Evolutionary conservation across 192 early-diverging fungal genomes (phyloP), one percentile per base, ranked within the genome.

Genomic region (Podila verticillata): DNA sequence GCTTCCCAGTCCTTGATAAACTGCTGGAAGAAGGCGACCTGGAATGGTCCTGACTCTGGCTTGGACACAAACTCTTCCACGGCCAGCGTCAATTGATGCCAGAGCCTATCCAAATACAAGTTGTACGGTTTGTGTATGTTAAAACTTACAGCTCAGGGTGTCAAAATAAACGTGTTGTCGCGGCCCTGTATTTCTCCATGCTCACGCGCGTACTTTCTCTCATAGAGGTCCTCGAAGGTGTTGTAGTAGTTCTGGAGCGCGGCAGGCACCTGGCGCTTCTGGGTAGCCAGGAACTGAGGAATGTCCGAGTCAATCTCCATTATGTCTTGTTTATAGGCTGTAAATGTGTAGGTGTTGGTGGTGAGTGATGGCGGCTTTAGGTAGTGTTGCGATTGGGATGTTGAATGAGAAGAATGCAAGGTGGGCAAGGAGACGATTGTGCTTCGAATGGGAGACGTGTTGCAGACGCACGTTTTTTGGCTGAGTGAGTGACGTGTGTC

Each of bases 1-100:
- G 87, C 88, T 69, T 95, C 93, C 93, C 94, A 99, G 65, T 99
- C 97, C 8, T 86, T 81, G 28, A 99, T 91, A 85, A 99, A 99
- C 68, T 96, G 85, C 51, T 94, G 89, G 83, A 95, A 99, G 47
- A 99, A 65, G 12, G 89, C 87, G 32, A 97, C 86, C 59, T 96
- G 92, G 81, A 89, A 90, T 12, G 92, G 84, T 60, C 87, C 89
- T 8, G 98, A 93, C 30, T 88, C 87, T 28, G 95, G 95, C 22
- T 91, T 82, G 68, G 86, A 88, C 68, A 96, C 87, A 72, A 97
- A 97, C 58, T 89, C 88, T 51, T 94, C 86, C 3, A 99, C 86
- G 36, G 85, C 85, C 47, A 92, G 57, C 29, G 97, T 99, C 61
- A 99, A 87, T 82, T 99, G 98, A 80, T 99, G 98, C 97, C 97